These are phyloP conservation scores for Ganoderma resinaceum DNA, from an alignment of 1,284 basidiomycete genomes.

Conservation along the genomic window DNA sequence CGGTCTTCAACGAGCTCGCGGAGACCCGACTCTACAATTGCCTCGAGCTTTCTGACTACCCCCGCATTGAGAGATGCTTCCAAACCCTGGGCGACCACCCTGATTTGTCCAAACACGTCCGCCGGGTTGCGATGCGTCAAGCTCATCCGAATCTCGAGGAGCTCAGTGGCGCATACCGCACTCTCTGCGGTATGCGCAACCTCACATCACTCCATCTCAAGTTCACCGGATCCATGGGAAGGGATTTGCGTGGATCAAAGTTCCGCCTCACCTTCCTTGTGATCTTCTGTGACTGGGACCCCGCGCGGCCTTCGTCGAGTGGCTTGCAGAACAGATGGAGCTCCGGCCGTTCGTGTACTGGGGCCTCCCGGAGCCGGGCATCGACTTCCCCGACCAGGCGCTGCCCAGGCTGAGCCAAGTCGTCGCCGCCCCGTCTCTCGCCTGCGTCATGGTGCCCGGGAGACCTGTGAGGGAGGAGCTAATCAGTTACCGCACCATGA, in stretches of 20 bases:
- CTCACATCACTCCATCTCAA: not conserved
- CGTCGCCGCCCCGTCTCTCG: not conserved
- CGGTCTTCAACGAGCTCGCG: not conserved
- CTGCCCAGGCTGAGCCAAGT: constrained; percentile 1
- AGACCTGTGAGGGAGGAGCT: not conserved
- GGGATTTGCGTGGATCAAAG: not conserved
- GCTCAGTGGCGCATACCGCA: not conserved
- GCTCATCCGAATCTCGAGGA: not conserved
- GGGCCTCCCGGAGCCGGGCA: not conserved
- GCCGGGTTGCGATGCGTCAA: not conserved
- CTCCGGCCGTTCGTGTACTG: constrained; percentile 1
- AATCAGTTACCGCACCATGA: not conserved
- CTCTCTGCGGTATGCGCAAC: not conserved
- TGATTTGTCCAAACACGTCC: not conserved
- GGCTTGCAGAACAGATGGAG: not conserved
- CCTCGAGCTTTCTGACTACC: not conserved
- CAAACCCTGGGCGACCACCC: not conserved
- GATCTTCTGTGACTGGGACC: not conserved
- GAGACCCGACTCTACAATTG: not conserved
- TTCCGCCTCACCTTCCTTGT: not conserved
- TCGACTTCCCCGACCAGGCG: not conserved
- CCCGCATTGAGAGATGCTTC: not conserved
- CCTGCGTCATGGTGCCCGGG: not conserved
- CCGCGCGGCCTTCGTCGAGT: not conserved
- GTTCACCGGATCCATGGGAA: not conserved